These are phyloP conservation scores for Microthyrium microscopicum DNA, from an alignment of 2,329 filamentous ascomycete genomes.

Conservation along the genomic window DNA sequence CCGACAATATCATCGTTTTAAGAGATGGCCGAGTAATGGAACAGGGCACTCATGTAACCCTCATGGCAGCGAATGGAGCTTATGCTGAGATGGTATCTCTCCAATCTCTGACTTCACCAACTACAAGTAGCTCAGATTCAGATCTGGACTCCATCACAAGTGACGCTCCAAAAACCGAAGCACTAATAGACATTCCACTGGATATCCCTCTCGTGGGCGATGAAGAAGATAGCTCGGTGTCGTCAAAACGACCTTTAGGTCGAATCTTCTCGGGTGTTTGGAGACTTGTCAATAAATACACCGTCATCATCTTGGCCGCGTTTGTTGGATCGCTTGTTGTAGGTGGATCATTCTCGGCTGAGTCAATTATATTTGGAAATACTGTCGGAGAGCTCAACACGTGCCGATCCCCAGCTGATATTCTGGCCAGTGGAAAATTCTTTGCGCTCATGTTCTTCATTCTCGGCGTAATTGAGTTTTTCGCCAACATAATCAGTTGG, in stretches of 20 bases:
- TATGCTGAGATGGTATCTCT: conserved; percentile 34
- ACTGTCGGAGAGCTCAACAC: conserved; percentile 40
- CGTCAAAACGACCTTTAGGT: neutral
- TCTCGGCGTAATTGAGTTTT: conserved; percentile 33
- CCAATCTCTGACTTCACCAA: conserved; percentile 20
- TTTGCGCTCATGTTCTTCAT: conserved; percentile 39
- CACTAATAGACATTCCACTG: too few relatives aligned
- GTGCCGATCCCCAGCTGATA: conserved; percentile 32
- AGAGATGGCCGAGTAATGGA: conserved; percentile 20
- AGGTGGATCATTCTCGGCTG: conserved; percentile 39
- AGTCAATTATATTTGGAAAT: conserved; percentile 45
- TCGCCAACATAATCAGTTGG: conserved; percentile 43
- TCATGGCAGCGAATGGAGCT: conserved; percentile 20
- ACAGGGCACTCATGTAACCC: conserved; percentile 19
- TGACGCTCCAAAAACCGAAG: too few relatives aligned
- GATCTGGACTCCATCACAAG: too few relatives aligned
- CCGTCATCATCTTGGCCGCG: conserved; percentile 29
- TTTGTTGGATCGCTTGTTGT: conserved; percentile 36
- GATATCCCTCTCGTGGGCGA: too few relatives aligned
- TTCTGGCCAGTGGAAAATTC: conserved; percentile 34
- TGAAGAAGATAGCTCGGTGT: neutral
- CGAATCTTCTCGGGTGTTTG: conserved; percentile 14
- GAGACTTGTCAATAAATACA: conserved; percentile 27
- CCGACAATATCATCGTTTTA: conserved; percentile 23
- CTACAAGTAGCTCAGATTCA: neutral